Evolutionary conservation across 2,329 filamentous ascomycete species (phyloP), one percentile per base, ranked within the genome.

Genomic region (Dothideomycetidae sp.): DNA sequence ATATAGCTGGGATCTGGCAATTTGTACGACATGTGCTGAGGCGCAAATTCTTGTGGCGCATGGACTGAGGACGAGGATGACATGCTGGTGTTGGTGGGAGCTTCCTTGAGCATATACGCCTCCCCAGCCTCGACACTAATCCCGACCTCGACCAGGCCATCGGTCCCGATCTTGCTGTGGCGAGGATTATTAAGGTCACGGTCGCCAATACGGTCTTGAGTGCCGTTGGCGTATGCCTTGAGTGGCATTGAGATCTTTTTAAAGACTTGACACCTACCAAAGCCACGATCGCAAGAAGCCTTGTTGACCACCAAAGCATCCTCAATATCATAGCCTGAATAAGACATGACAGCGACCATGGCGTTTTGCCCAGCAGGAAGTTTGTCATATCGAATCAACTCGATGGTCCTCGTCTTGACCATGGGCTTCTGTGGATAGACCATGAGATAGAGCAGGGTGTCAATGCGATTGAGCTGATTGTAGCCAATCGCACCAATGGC

Each of bases 271-370:
- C 90, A 96, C 26, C 90, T 78, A 31, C 90, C 92, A 52, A 96
- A 98, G 3, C 90, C 92, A 50, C 90, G 75, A 51, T 98, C 92
- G 41, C 85, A 78, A 0, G 86, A 94, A 7, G 85, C 86, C 63
- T 94, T 96, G 66, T 98, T 98, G 43, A 98, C 59, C 2, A 98
- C 88, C 12, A 98, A 69, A 7, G 90, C 90, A 67, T 98, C 90
- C 66, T 98, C 90, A 49, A 98, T 98, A 74, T 98, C 90, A 61
- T 98, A 98, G 15, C 90, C 90, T 9, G 88, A 96, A 61, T 90
- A 98, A 33, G 86, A 96, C 90, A 98, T 98, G 61, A 98, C 90
- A 4, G 93, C 90, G 16, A 98, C 90, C 1, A 83, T 93, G 3
- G 90, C 92, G 44, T 94, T 96, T 54, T 98, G 90, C 0, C 90